These are phyloP conservation scores for Leishmania martiniquensis DNA, from an alignment of 208 protist genomes.

Conservation along the genomic window DNA sequence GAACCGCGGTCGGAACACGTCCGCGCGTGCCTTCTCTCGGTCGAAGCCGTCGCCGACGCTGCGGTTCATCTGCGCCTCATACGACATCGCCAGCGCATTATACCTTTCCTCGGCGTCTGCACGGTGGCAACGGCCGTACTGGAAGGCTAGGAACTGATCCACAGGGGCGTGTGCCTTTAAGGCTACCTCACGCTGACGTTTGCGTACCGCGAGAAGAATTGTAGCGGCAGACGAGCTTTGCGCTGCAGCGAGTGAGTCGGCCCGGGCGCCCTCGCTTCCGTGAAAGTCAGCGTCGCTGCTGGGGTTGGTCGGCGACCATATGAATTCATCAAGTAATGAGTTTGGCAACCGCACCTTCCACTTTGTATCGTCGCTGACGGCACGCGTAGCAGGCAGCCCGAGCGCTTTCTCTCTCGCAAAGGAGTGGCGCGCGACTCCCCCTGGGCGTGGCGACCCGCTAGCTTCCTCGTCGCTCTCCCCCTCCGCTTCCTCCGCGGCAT, in stretches of 20 bases:
- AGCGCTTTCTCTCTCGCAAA: background rate
- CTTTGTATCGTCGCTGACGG: background rate
- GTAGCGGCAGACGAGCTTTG: background rate
- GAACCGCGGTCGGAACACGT: conserved; percentile 19
- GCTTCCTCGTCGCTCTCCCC: conserved; percentile 41
- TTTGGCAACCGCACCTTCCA: conserved; percentile 1
- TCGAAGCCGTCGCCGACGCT: conserved; percentile 6
- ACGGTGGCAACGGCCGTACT: conserved; percentile 57
- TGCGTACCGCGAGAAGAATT: conserved; percentile 25
- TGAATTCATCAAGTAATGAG: conserved; percentile 10
- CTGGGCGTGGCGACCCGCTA: background rate
- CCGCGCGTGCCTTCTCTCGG: background rate
- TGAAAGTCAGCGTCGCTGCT: background rate
- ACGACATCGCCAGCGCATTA: conserved; percentile 50
- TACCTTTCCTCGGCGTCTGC: conserved; percentile 57
- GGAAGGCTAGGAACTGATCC: conserved; percentile 56
- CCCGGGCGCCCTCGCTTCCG: background rate
- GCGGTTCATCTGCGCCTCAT: conserved; percentile 34
- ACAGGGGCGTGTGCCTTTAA: conserved; percentile 45
- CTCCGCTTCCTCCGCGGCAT: conserved; percentile 53
- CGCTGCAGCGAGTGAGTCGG: background rate
- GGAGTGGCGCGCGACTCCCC: background rate
- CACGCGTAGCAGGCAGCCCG: background rate
- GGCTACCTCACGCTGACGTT: conserved; percentile 55
- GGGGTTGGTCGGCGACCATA: background rate